Conservation (phyloP, 2,329 filamentous ascomycete species). For the Furcasterigmium furcatum region DNA sequence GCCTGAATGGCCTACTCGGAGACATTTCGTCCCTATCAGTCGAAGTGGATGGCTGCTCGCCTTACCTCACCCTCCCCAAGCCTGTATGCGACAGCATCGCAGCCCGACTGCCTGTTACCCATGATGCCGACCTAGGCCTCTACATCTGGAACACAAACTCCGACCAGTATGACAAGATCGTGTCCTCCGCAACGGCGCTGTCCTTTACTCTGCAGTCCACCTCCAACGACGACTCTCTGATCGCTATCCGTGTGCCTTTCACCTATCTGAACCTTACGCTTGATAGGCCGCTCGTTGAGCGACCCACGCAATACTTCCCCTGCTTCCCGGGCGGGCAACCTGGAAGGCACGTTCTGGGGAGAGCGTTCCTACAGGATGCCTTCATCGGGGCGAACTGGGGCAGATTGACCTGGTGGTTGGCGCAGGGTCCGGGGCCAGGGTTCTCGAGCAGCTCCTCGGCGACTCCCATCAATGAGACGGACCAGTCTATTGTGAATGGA, state of each 20-base stretch:
- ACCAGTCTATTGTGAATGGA: not conserved
- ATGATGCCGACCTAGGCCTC: constrained; percentile 27
- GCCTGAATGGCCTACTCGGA: constrained; percentile 19
- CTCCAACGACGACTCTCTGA: too few relatives aligned
- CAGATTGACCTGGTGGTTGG: constrained; percentile 29
- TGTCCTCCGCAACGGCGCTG: constrained; percentile 35
- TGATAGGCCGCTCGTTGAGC: constrained; percentile 25
- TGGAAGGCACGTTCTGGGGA: constrained; percentile 29
- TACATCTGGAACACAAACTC: constrained; percentile 36
- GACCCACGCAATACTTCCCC: constrained; percentile 36
- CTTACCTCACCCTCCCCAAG: constrained; percentile 35
- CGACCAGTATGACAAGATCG: constrained; percentile 28
- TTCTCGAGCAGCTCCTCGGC: not conserved
- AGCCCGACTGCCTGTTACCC: constrained; percentile 30
- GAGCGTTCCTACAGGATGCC: constrained; percentile 43
- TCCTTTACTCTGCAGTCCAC: constrained; percentile 31
- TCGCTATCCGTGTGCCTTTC: constrained; percentile 19
- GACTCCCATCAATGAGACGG: not conserved
- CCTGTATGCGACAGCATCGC: constrained; percentile 37
- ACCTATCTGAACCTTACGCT: constrained; percentile 33
- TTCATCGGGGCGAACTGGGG: constrained; percentile 39
- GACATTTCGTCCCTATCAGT: constrained; percentile 21
- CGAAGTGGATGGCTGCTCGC: constrained; percentile 29
- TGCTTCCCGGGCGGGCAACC: constrained; percentile 25
- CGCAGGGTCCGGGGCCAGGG: constrained; percentile 35